Evolutionary conservation across 1,139 yeast genomes (phyloP), one percentile per base, ranked within the genome.

Genomic region (Nematodospora anomalae): DNA sequence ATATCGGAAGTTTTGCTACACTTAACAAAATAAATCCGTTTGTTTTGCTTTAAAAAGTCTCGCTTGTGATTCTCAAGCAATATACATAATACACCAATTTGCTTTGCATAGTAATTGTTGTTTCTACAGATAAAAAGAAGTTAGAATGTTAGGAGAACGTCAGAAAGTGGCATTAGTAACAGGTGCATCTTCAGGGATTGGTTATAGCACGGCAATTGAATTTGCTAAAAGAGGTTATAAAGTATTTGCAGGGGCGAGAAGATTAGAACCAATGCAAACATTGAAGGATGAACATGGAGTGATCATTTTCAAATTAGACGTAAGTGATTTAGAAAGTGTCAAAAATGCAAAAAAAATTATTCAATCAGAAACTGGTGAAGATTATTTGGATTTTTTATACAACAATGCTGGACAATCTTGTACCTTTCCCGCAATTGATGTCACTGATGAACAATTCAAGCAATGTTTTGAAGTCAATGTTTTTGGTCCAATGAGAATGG

Each of bases 181-280:
- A 1, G 95, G 95, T 6, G 86, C 87, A 12, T 83, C 92, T 0
- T 81, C 90, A 0, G 95, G 95, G 8, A 86, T 86, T 38, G 95
- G 95, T 3, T 76, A 64, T 52, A 78, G 80, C 12, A 63, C 83
- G 8, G 79, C 90, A 22, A 67, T 73, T 39, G 88, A 83, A 50
- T 67, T 85, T 43, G 81, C 86, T 11, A 56, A 61, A 13, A 62
- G 79, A 41, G 88, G 88, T 2, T 81, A 74, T 59, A 67, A 64
- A 40, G 92, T 86, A 2, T 61, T 60, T 43, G 66, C 64, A 12
- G 83, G 86, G 33, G 92, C 95, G 1, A 71, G 95, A 53, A 70
- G 89, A 47, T 54, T 77, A 23, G 82, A 68, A 30, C 76, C 76
- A 2, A 82, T 86, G 84, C 67, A 71, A 33, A 74, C 75, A 6